These are phyloP conservation scores for Wickerhamiella alocasiicola DNA, from an alignment of 805 yeast species.

Conservation along the genomic window DNA sequence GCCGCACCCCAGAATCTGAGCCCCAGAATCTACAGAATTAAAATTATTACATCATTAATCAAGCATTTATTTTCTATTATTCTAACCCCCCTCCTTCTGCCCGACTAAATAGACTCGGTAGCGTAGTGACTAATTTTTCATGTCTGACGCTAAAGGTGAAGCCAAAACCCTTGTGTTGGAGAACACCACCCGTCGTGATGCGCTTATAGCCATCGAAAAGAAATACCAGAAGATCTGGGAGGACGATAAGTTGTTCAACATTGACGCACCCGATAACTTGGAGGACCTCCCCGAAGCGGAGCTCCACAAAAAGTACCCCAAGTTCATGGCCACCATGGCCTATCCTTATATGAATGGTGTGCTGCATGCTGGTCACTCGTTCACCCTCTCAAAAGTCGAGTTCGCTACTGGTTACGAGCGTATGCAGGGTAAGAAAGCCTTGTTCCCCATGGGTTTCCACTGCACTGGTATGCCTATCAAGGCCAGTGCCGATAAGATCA, in stretches of 20 bases:
- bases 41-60: no score
- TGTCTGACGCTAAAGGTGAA: conserved; percentile 13
- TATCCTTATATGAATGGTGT: conserved; percentile 99
- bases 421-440: conserved; percentile 82
- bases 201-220: conserved; percentile 76
- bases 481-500: conserved; percentile 90
- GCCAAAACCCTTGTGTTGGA: conserved; percentile 24
- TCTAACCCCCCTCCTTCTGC: no score
- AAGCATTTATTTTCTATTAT: no score
- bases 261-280: conserved; percentile 63
- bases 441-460: conserved; percentile 95
- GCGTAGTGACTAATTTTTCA: conserved; percentile 5
- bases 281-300: conserved; percentile 51
- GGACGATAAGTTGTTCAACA: conserved; percentile 73
- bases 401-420: conserved; percentile 88
- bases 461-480: conserved; percentile 98
- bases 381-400: conserved; percentile 88
- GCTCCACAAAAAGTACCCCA: conserved; percentile 68
- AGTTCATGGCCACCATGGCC: conserved; percentile 87
- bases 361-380: conserved; percentile 93
- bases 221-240: conserved; percentile 81
- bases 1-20: no score
- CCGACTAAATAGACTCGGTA: no score
- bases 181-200: conserved; percentile 89
- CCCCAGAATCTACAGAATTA: no score